Evolutionary conservation across 208 protist species (phyloP), one percentile per base, ranked within the genome.

Genomic region (Blechomonas ayalai): DNA sequence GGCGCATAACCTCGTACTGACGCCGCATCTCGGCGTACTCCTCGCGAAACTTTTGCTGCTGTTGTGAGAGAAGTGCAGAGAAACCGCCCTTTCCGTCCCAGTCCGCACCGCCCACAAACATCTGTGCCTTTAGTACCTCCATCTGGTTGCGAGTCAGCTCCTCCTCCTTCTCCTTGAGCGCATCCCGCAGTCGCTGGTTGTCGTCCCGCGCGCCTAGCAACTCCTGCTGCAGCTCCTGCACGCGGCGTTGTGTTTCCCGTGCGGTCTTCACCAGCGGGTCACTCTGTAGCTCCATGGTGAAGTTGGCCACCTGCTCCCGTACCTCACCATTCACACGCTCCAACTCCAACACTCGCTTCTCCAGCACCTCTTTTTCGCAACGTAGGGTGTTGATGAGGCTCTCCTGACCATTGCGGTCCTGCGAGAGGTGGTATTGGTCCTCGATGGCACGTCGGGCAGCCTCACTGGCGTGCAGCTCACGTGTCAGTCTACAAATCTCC

Each of bases 391-490:
- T 57, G 16, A 85, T 12, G 16, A 77, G 45, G 6, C 28, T 39
- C 5, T 51, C 47, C 28, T 78, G 71, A 19, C 55, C 64, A 36
- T 70, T 67, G 27, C 27, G 38, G 31, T 86, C 81, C 15, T 80
- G 61, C 37, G 54, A 32, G 10, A 81, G 58, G 31, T 74, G 71
- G 20, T 60, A 75, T 47, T 89, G 85, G n/a, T 82, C 73, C 49
- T 94, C 75, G 24, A 88, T 50, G 0, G 75, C 72, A 18, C 53
- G 63, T 3, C 85, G 74, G 8, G 85, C 81, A 4, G 79, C 81
- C 63, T 94, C 85, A 33, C 85, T 94, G 3, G 85, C 78, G 54
- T 94, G 85, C 20, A 94, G 64, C 63, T 94, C 85, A 4, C 85
- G 70, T 23, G 81, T 74, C 15, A 94, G 64, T 2, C 75, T 67